Percentiles rank a stretch among this genome's conserved stretches.
Evolutionary conservation across 768 basidiomycete genomes (phyloP).

Genomic region (Rhodotorula kratochvilovae): DNA sequence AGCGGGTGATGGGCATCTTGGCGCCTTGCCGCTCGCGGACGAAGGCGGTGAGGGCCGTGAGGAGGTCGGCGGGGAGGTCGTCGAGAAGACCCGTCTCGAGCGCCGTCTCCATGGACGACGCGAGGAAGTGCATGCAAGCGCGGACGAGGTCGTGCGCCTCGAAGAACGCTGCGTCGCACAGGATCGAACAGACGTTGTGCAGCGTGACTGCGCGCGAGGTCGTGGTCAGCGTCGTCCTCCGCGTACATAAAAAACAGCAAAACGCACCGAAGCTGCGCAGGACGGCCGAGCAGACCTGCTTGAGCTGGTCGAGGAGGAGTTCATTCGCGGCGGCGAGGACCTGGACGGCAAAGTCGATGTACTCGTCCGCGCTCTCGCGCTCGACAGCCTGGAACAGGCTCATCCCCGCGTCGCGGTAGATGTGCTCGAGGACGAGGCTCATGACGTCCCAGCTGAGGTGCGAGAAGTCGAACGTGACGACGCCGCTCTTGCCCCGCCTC

Average conservation of each 20-base stretch:
- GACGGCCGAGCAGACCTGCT: conserved; percentile 72
- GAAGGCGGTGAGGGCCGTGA: conserved; percentile 64
- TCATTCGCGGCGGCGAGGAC: conserved; percentile 87
- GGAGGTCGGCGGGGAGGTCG: conserved; percentile 61
- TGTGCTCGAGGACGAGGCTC: conserved; percentile 66
- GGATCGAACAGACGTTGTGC: conserved; percentile 71
- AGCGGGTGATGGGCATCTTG: conserved; percentile 65
- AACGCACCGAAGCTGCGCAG: conserved; percentile 50
- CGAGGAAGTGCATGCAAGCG: conserved; percentile 70
- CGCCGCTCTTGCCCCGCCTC: conserved; percentile 55
- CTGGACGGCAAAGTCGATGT: conserved; percentile 79
- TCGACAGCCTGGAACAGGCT: conserved; percentile 70
- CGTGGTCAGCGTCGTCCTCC: too few relatives aligned
- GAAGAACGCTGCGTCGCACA: conserved; percentile 74
- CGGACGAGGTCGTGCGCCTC: conserved; percentile 65
- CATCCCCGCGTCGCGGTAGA: conserved; percentile 64
- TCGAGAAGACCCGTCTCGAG: conserved; percentile 77
- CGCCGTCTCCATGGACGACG: conserved; percentile 77
- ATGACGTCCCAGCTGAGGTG: conserved; percentile 72
- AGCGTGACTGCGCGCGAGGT: conserved; percentile 55
- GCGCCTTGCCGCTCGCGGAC: conserved; percentile 59
- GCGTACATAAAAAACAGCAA: background rate
- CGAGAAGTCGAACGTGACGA: conserved; percentile 61
- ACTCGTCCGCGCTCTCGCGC: conserved; percentile 64
- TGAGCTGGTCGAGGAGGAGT: conserved; percentile 76